A percentile compares a stretch with the other conserved stretches of the same genome.
These are phyloP conservation scores for Rhizoclosmatium globosum DNA, from an alignment of 192 early-diverging fungal genomes.

Conservation along the genomic window DNA sequence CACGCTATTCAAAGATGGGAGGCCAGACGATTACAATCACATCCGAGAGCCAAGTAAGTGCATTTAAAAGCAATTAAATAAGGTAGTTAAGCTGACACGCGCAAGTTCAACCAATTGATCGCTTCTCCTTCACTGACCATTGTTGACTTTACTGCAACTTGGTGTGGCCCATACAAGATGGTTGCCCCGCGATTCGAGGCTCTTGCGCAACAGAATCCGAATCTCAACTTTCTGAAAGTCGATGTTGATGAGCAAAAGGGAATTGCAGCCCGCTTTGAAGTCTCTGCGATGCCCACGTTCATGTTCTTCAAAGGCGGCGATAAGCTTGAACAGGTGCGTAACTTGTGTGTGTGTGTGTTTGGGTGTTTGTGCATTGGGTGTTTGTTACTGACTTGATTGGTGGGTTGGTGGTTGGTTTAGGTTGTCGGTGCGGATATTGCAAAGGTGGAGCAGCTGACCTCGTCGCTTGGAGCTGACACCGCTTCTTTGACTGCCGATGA, in stretches of 20 bases:
- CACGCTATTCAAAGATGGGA: background rate
- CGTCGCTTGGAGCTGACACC: slow-evolving; percentile 1
- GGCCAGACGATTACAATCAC: slow-evolving; percentile 14
- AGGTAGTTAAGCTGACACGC: no score
- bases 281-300: slow-evolving; percentile 81
- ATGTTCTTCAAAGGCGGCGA: slow-evolving; percentile 60
- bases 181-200: slow-evolving; percentile 71
- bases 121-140: no score
- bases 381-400: background rate
- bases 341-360: no score
- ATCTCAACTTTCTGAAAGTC: slow-evolving; percentile 80
- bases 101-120: no score
- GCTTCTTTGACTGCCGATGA: slow-evolving; percentile 62
- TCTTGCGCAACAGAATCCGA: slow-evolving; percentile 58
- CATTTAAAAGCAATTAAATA: background rate
- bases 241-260: slow-evolving; percentile 77
- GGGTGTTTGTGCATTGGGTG: background rate
- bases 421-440: slow-evolving; percentile 61
- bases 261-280: slow-evolving; percentile 45
- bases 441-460: slow-evolving; percentile 48
- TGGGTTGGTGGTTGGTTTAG: slow-evolving; percentile 33
- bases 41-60: background rate
- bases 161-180: slow-evolving; percentile 88
- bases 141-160: slow-evolving; percentile 81
- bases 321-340: slow-evolving; percentile 47